Percentiles rank a stretch among this genome's conserved stretches.
Conservation (phyloP, 2,329 filamentous ascomycete species). For the Westerdykella aurantiaca region DNA sequence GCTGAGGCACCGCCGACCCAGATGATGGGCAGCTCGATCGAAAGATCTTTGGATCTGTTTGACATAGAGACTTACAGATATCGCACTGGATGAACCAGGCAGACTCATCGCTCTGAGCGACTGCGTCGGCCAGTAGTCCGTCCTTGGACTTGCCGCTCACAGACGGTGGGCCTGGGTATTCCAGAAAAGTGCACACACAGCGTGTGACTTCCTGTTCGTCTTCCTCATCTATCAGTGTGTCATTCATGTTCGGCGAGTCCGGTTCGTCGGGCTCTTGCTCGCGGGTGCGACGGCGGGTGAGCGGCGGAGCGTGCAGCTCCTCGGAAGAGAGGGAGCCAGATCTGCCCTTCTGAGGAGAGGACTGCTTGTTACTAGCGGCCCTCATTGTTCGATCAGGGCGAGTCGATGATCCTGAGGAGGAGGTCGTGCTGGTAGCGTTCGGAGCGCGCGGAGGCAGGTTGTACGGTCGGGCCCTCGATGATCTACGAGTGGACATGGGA, state of each 20-base stretch:
- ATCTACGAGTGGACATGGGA: slow-evolving; percentile 69
- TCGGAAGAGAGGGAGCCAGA: slow-evolving; percentile 67
- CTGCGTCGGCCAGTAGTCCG: slow-evolving; percentile 49
- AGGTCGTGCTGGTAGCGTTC: slow-evolving; percentile 70
- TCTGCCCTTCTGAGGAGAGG: slow-evolving; percentile 67
- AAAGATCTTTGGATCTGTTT: no score
- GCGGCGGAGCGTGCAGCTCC: slow-evolving; percentile 58
- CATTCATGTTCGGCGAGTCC: slow-evolving; percentile 43
- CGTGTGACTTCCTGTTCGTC: slow-evolving; percentile 74
- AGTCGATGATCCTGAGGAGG: slow-evolving; percentile 64
- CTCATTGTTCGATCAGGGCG: slow-evolving; percentile 70
- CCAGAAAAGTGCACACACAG: slow-evolving; percentile 89
- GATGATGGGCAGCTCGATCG: slow-evolving; percentile 66
- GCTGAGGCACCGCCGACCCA: slow-evolving; percentile 63
- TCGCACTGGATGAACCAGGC: slow-evolving; percentile 98
- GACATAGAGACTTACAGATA: slow-evolving; percentile 61
- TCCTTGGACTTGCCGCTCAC: slow-evolving; percentile 51
- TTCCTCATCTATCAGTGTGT: slow-evolving; percentile 59
- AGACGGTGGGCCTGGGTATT: slow-evolving; percentile 76
- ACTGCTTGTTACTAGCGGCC: slow-evolving; percentile 63
- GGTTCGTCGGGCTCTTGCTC: slow-evolving; percentile 61
- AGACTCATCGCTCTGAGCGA: slow-evolving; percentile 60
- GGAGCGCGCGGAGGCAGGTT: slow-evolving; percentile 60
- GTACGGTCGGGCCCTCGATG: slow-evolving; percentile 78
- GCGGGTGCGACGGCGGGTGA: slow-evolving; percentile 74